Percentiles rank a stretch among this genome's conserved stretches.
phyloP scores from a whole-genome alignment of 2,329 filamentous ascomycete species.

The Fusarium phyllophilum region DNA sequence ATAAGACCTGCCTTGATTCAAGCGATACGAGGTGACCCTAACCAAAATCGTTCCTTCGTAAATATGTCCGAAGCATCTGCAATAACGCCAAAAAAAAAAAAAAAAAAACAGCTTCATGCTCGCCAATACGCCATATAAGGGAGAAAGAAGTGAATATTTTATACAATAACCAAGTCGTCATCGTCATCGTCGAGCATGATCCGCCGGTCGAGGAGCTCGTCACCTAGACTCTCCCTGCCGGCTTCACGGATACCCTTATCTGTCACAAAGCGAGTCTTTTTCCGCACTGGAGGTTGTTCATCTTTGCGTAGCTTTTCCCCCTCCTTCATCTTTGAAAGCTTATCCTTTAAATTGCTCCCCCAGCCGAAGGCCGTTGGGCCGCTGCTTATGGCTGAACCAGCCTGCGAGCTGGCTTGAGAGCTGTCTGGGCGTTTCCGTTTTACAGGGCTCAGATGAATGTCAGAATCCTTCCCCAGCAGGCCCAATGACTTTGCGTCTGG shows the following conservation, averaged over 20 bases:
- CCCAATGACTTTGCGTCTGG: slow-evolving; percentile 56
- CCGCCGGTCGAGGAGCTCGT: slow-evolving; percentile 54
- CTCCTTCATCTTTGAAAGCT: slow-evolving; percentile 70
- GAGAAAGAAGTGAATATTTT: slow-evolving; percentile 32
- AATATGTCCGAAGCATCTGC: slow-evolving; percentile 31
- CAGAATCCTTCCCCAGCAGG: slow-evolving; percentile 50
- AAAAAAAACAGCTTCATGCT: slow-evolving; percentile 21
- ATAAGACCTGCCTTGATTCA: slow-evolving; percentile 24
- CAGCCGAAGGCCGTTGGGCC: slow-evolving; percentile 60
- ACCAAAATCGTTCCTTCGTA: slow-evolving; percentile 40
- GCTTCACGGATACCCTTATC: slow-evolving; percentile 81
- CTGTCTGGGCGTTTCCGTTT: slow-evolving; percentile 69
- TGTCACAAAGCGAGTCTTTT: slow-evolving; percentile 84
- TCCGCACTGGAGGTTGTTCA: slow-evolving; percentile 61
- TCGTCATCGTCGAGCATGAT: slow-evolving; percentile 58
- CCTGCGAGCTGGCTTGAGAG: slow-evolving; percentile 52
- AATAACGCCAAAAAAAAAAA: slow-evolving; percentile 29
- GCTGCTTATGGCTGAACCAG: slow-evolving; percentile 43
- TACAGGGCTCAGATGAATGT: slow-evolving; percentile 66
- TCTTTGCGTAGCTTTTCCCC: slow-evolving; percentile 61
- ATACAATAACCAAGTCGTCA: slow-evolving; percentile 63
- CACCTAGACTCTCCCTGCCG: slow-evolving; percentile 76
- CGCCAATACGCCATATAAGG: slow-evolving; percentile 30
- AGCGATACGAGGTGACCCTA: slow-evolving; percentile 36
- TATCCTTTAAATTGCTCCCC: slow-evolving; percentile 65